Evolutionary conservation across 2,329 filamentous ascomycete species (phyloP), one percentile per base, ranked within the genome.

Genomic region (Dothideomycetidae sp.): DNA sequence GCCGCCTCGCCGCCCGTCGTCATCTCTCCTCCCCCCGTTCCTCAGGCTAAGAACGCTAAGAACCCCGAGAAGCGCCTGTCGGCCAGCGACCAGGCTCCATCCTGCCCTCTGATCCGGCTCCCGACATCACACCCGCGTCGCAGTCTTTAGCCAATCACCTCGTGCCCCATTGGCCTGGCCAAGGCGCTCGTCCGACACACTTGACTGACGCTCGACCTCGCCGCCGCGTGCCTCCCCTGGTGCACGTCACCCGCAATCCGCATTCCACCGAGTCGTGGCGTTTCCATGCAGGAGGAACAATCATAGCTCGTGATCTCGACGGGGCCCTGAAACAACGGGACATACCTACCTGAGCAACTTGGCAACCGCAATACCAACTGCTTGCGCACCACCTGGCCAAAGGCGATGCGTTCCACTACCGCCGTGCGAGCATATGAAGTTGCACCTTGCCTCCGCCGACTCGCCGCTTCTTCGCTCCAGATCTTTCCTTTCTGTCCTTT

Each of bases 401-500:
- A 26, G 21, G 21, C 21, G 21, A 26, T 26, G 21, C 21, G n/a
- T 26, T 26, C 21, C n/a, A n/a, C n/a, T n/a, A n/a, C n/a, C n/a
- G n/a, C n/a, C 12, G 9, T 31, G n/a, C 21, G 21, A 26, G 21
- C 21, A 26, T 26, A 26, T 26, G 21, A 26, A 26, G 7, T 26
- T 26, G 21, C 21, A 26, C 7, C 21, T n/a, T n/a, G n/a, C n/a
- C n/a, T 14, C 12, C 10, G 12, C 9, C 12, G 31, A 11, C 17
- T 18, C 19, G n/a, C 31, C 19, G 12, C 11, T 18, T 33, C 11
- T 13, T 11, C 12, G 11, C 12, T 10, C 31, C 12, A 10, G 31
- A 11, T 16, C 5, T 18, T 36, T 40, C 33, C 41, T 37, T 14
- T 41, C 41, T 18, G 44, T 37, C 33, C 41, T 37, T 14, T 41